Conservation (phyloP, 129 eudicot genomes). For the Apium graveolens region DNA sequence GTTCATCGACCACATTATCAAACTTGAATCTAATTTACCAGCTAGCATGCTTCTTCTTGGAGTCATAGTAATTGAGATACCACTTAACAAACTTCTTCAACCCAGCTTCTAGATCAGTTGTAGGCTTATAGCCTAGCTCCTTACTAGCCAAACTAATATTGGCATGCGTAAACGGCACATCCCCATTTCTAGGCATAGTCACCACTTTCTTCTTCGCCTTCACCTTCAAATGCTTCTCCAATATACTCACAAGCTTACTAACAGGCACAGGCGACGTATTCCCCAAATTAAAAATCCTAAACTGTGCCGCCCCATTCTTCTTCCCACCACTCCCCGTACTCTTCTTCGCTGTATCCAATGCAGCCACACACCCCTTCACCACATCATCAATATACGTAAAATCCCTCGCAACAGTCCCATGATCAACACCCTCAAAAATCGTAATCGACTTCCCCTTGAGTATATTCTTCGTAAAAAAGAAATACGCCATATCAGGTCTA, state of each 20-base stretch:
- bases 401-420: constrained; percentile 17
- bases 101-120: constrained; percentile 12
- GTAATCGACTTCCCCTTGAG: constrained; percentile 15
- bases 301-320: constrained; percentile 14
- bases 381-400: constrained; percentile 18
- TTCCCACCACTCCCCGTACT: constrained; percentile 14
- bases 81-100: constrained; percentile 16
- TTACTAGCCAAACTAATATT: constrained; percentile 12
- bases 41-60: constrained; percentile 3
- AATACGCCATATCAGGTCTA: constrained; percentile 18
- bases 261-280: constrained; percentile 15
- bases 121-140: constrained; percentile 13
- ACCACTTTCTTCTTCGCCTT: constrained; percentile 12
- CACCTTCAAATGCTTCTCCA: constrained; percentile 19
- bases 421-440: constrained; percentile 16
- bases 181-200: constrained; percentile 19
- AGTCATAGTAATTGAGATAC: constrained; percentile 9
- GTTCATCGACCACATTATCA: background rate
- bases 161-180: constrained; percentile 15
- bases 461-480: constrained; percentile 17
- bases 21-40: background rate
- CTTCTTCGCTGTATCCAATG: constrained; percentile 7
- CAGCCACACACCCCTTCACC: constrained; percentile 13
- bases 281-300: constrained; percentile 20
- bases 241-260: constrained; percentile 16